These are phyloP conservation scores for Xylaria sp. DNA, from an alignment of 2,329 filamentous ascomycete genomes.

Conservation along the genomic window DNA sequence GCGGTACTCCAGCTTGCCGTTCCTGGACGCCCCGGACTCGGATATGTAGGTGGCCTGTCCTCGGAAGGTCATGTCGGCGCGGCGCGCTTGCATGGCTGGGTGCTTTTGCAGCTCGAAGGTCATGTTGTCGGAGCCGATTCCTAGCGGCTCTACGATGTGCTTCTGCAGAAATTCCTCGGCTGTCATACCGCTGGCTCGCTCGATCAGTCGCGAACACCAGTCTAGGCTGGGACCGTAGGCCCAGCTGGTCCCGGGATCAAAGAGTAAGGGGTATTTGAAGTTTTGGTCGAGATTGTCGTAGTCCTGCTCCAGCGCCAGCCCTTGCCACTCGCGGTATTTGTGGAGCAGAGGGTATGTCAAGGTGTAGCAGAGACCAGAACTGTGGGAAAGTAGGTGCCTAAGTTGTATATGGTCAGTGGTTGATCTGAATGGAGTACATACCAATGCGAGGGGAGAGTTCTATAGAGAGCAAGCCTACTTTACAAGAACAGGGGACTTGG, in stretches of 20 bases:
- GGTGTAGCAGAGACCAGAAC: constrained; percentile 32
- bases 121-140: constrained; percentile 32
- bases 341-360: constrained; percentile 27
- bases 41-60: constrained; percentile 3
- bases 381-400: constrained; percentile 32
- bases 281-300: constrained; percentile 33
- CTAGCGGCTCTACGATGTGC: constrained; percentile 29
- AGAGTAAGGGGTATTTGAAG: constrained; percentile 35
- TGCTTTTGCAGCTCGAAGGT: constrained; percentile 41
- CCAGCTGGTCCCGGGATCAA: constrained; percentile 33
- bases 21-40: neutral
- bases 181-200: constrained; percentile 22
- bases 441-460: too few species aligned
- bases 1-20: constrained; percentile 29
- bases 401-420: constrained; percentile 3
- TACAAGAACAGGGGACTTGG: constrained; percentile 34
- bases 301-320: constrained; percentile 12
- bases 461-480: constrained; percentile 21
- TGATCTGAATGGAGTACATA: neutral
- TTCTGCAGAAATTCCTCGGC: constrained; percentile 33
- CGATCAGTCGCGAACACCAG: constrained; percentile 33
- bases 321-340: constrained; percentile 33
- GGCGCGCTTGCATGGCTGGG: constrained; percentile 35
- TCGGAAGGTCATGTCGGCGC: constrained; percentile 38
- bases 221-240: constrained; percentile 30